Percentiles rank a stretch among this genome's conserved stretches.
Conservation (phyloP, 805 yeast genomes). For the Yarrowia sp. region DNA sequence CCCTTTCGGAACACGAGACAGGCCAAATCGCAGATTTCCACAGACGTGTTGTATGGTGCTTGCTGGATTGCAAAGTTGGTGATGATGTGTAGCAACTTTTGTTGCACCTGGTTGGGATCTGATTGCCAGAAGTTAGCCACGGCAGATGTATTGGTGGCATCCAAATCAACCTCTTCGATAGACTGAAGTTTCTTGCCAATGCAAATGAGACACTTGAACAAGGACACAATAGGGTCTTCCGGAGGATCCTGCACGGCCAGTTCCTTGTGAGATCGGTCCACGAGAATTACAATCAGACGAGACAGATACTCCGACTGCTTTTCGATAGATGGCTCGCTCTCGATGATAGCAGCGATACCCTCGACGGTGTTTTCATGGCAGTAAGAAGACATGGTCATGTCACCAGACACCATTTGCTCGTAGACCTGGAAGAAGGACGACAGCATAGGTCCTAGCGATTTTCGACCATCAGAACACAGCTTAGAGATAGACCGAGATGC, state of each 20-base stretch:
- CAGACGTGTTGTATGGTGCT: slow-evolving; percentile 43
- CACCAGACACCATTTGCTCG: slow-evolving; percentile 27
- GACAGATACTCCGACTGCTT: slow-evolving; percentile 40
- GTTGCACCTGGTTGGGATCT: slow-evolving; percentile 41
- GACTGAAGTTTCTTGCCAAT: slow-evolving; percentile 66
- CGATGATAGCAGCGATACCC: slow-evolving; percentile 38
- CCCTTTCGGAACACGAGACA: slow-evolving; percentile 64
- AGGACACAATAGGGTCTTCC: slow-evolving; percentile 45
- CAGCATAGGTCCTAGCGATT: slow-evolving; percentile 32
- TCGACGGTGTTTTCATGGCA: slow-evolving; percentile 38
- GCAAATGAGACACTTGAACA: slow-evolving; percentile 63
- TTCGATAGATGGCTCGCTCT: slow-evolving; percentile 33
- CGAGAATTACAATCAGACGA: slow-evolving; percentile 36
- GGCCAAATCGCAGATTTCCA: slow-evolving; percentile 59
- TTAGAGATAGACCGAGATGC: slow-evolving; percentile 58
- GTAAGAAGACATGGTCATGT: slow-evolving; percentile 4
- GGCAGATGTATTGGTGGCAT: background rate
- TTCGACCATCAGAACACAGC: slow-evolving; percentile 40
- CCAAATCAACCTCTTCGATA: slow-evolving; percentile 53
- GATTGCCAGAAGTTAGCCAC: slow-evolving; percentile 35
- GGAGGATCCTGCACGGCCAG: background rate
- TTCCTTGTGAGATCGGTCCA: slow-evolving; percentile 28
- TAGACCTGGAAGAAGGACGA: slow-evolving; percentile 37
- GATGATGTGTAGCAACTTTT: slow-evolving; percentile 45
- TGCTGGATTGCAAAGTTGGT: slow-evolving; percentile 45